A percentile compares a stretch with the other conserved stretches of the same genome.
phyloP scores from a whole-genome alignment of 2,329 filamentous ascomycete genomes.

The Botrytis aclada region DNA sequence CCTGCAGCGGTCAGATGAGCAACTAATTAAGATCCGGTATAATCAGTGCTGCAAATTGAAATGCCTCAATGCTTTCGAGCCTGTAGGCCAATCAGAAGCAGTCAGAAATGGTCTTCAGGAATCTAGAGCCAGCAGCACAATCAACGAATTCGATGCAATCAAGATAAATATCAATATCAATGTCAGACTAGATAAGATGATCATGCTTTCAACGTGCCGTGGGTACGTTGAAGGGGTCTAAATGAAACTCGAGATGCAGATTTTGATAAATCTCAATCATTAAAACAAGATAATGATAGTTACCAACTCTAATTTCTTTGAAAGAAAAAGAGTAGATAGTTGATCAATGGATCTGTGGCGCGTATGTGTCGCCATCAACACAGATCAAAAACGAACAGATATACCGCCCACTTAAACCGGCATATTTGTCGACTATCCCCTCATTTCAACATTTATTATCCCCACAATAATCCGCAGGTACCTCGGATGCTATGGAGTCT shows the following conservation, averaged over 20 bases:
- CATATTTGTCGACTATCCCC: background rate
- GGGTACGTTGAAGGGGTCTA: too few species aligned
- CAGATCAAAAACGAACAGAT: background rate
- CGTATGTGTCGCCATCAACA: background rate
- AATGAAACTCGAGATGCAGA: background rate
- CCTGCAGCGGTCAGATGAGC: conserved; percentile 2
- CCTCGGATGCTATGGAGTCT: conserved; percentile 9
- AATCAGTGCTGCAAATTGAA: background rate
- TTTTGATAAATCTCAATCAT: background rate
- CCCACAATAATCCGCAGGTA: conserved; percentile 2
- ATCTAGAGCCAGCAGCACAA: background rate
- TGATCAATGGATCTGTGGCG: conserved; percentile 1
- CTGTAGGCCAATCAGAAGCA: background rate
- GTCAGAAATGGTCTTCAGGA: background rate
- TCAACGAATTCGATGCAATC: background rate
- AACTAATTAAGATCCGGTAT: background rate
- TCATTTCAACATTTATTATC: conserved; percentile 6
- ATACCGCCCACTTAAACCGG: conserved; percentile 1
- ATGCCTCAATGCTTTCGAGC: background rate
- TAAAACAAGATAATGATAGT: background rate
- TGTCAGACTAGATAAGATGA: background rate
- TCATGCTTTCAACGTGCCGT: background rate
- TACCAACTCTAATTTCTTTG: background rate
- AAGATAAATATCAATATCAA: background rate
- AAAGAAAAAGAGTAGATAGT: background rate